Evolutionary conservation across 2,329 filamentous ascomycete species (phyloP), one percentile per base, ranked within the genome.

Genomic region (Parastagonospora nodorum): DNA sequence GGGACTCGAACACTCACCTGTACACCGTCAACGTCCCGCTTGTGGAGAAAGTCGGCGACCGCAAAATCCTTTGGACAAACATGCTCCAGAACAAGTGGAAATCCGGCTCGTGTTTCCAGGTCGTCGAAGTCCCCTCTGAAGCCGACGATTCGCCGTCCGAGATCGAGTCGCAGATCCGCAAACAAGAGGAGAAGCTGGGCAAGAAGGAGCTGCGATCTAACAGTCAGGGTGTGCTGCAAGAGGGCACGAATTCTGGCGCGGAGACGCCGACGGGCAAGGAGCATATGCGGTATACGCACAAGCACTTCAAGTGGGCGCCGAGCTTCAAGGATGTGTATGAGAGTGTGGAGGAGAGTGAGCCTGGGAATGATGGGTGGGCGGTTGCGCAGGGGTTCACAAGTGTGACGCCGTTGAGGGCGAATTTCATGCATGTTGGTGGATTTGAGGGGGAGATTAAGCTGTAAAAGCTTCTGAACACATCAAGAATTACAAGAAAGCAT

Each of bases 301-400:
- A 89, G 72, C 89, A 95, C 74, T 97, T 97, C 80, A 95, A 93
- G 75, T 97, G 94, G 94, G 86, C 89, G 41, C 94, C 93, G 2
- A 85, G 84, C 57, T 94, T 97, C 74, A 81, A 84, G 30, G 92
- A 96, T 73, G 91, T 97, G 2, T 91, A 91, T 73, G 84, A 88
- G 69, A 92, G 89, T 60, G 92, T 97, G n/a, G 85, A 92, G 61
- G 84, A 88, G 58, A 86, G 88, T 33, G 79, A 80, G 29, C 89
- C 90, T 4, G 92, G 92, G 3, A 95, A 91, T 68, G 94, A 99
- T 74, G 94, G 93, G 5, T 97, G 93, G 91, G 88, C 88, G 31
- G 90, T 99, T 19, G 88, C 89, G 71, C 87, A 96, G 70, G 90
- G 91, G 27, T 85, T 88, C 73, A 95, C 93, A 10, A 96, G 92